Evolutionary conservation across 2,329 filamentous ascomycete genomes (phyloP).

Genomic region (Whalleya microplaca): DNA sequence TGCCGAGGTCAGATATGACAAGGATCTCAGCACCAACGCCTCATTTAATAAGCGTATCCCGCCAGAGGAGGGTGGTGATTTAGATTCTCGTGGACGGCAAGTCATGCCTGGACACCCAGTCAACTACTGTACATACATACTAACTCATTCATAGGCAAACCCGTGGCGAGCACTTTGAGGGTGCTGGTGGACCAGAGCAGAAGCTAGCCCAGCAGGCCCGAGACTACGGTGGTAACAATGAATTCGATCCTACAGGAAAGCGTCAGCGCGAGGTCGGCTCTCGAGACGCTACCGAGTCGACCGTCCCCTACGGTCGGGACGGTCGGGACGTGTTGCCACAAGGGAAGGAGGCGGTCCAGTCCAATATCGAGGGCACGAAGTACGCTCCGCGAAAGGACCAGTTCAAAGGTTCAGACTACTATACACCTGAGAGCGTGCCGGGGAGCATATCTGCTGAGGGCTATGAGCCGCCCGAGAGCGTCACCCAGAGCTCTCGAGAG

Average conservation of each 20-base stretch:
- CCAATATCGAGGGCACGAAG: slow-evolving; percentile 44
- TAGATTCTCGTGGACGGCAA: slow-evolving; percentile 51
- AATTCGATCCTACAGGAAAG: slow-evolving; percentile 30
- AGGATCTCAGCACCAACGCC: slow-evolving; percentile 50
- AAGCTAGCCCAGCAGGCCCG: slow-evolving; percentile 39
- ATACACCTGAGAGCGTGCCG: slow-evolving; percentile 45
- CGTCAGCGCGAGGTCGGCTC: slow-evolving; percentile 18
- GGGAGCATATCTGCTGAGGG: slow-evolving; percentile 48
- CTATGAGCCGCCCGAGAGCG: slow-evolving; percentile 45
- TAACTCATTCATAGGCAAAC: slow-evolving; percentile 42
- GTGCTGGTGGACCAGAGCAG: slow-evolving; percentile 46
- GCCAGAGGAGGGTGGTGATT: slow-evolving; percentile 47
- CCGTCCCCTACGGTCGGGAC: slow-evolving; percentile 34
- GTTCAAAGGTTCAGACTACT: slow-evolving; percentile 47
- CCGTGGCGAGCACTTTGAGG: slow-evolving; percentile 48
- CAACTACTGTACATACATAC: slow-evolving; percentile 14
- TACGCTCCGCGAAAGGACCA: slow-evolving; percentile 41
- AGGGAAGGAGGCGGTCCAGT: slow-evolving; percentile 43
- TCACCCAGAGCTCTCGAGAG: slow-evolving; percentile 41
- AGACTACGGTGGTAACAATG: slow-evolving; percentile 42
- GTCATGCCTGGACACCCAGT: slow-evolving; percentile 5
- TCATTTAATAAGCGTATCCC: slow-evolving; percentile 52
- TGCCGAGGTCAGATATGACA: slow-evolving; percentile 43
- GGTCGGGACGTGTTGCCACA: slow-evolving; percentile 36
- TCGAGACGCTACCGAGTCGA: slow-evolving; percentile 32